phyloP scores from a whole-genome alignment of 2,329 filamentous ascomycete genomes.

The Cordyceps javanica region DNA sequence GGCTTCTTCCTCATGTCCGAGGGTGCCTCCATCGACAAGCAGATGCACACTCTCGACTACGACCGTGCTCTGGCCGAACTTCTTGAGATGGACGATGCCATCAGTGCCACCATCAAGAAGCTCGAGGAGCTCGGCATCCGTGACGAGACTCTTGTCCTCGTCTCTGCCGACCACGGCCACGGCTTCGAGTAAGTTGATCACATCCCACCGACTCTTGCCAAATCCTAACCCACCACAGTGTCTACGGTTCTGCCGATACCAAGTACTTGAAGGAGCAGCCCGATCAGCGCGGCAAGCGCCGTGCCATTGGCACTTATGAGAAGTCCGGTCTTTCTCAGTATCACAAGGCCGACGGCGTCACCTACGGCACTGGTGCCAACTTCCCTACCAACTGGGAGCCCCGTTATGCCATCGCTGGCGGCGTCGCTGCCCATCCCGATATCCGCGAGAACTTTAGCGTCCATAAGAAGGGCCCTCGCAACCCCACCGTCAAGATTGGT shows the following conservation, averaged over 20 bases:
- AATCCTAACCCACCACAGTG: conserved; percentile 30
- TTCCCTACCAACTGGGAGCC: conserved; percentile 85
- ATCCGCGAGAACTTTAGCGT: conserved; percentile 71
- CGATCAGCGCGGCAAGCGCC: conserved; percentile 65
- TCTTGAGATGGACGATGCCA: conserved; percentile 77
- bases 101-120: conserved; percentile 67
- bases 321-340: conserved; percentile 73
- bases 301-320: conserved; percentile 67
- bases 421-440: conserved; percentile 67
- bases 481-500: conserved; percentile 47
- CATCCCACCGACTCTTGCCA: background rate
- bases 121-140: conserved; percentile 60
- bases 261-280: conserved; percentile 63
- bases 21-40: conserved; percentile 80
- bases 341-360: conserved; percentile 51
- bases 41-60: conserved; percentile 83
- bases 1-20: conserved; percentile 88
- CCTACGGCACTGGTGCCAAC: conserved; percentile 66
- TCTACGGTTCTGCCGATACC: conserved; percentile 77
- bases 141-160: conserved; percentile 70
- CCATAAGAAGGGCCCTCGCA: conserved; percentile 58
- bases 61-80: conserved; percentile 80
- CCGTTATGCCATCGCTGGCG: conserved; percentile 71
- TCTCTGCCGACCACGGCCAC: conserved; percentile 85
- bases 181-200: conserved; percentile 58